phyloP scores from a whole-genome alignment of 306 rosid genomes.

The Cajanus cajan region DNA sequence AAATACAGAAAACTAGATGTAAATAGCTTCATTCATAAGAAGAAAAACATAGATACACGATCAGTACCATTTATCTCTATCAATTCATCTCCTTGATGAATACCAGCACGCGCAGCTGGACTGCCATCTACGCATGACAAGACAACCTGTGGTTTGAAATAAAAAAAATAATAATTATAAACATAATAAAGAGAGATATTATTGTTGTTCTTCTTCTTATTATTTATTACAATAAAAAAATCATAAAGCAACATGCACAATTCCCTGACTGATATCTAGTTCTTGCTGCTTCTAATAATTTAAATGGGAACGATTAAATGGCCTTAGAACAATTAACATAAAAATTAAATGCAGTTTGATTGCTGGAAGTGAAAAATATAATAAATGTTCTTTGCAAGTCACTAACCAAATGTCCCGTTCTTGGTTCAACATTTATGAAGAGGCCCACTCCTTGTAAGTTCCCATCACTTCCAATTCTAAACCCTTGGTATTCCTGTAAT shows the following conservation, averaged over 20 bases:
- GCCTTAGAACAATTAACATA: conserved; percentile 2
- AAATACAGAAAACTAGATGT: not conserved
- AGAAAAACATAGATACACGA: not conserved
- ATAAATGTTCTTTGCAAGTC: not conserved
- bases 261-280: not conserved
- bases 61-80: conserved; percentile 80
- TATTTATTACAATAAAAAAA: not conserved
- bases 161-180: no score
- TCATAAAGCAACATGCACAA: not conserved
- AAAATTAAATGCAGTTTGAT: conserved; percentile 1
- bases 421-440: conserved; percentile 80
- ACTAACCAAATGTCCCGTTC: conserved; percentile 89
- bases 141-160: conserved; percentile 62
- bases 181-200: not conserved
- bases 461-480: conserved; percentile 87
- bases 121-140: conserved; percentile 81
- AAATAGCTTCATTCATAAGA: not conserved
- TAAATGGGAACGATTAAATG: not conserved
- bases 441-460: conserved; percentile 94
- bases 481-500: conserved; percentile 87
- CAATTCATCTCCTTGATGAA: conserved; percentile 92
- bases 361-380: not conserved
- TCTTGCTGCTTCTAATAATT: not conserved
- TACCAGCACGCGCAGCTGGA: conserved; percentile 96
- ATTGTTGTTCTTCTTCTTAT: not conserved